A percentile compares a stretch with the other conserved stretches of the same genome.
Evolutionary conservation across 495 filamentous ascomycete species (phyloP).

Genomic region (Aspergillus haitiensis): DNA sequence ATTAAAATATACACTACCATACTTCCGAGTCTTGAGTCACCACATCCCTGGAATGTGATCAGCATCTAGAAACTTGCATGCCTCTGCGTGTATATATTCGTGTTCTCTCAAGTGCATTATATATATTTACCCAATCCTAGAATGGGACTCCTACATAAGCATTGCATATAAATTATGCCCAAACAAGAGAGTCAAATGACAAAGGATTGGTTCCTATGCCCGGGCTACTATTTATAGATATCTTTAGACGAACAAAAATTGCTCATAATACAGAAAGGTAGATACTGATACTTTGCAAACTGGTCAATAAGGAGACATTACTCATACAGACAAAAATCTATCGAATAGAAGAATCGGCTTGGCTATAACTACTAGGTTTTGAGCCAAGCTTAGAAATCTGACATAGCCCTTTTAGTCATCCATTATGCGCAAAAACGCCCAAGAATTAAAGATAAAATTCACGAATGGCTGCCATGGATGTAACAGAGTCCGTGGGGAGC

Average conservation of each 20-base stretch:
- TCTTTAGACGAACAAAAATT: too few relatives aligned
- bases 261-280: not conserved
- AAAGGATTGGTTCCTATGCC: too few relatives aligned
- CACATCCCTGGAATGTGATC: too few relatives aligned
- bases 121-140: not conserved
- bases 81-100: not conserved
- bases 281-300: conserved; percentile 1
- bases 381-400: not conserved
- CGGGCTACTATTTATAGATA: too few relatives aligned
- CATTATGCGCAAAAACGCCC: conserved; percentile 15
- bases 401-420: conserved; percentile 13
- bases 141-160: not conserved
- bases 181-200: too few relatives aligned
- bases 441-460: not conserved
- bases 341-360: not conserved
- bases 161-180: not conserved
- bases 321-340: conserved; percentile 14
- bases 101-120: not conserved
- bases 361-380: not conserved
- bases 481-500: not conserved
- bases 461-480: not conserved
- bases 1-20: too few relatives aligned
- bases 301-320: conserved; percentile 14
- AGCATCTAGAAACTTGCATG: too few relatives aligned
- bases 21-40: too few relatives aligned